Conservation (phyloP, 345 rosid species). For the Citropsis articulata region DNA sequence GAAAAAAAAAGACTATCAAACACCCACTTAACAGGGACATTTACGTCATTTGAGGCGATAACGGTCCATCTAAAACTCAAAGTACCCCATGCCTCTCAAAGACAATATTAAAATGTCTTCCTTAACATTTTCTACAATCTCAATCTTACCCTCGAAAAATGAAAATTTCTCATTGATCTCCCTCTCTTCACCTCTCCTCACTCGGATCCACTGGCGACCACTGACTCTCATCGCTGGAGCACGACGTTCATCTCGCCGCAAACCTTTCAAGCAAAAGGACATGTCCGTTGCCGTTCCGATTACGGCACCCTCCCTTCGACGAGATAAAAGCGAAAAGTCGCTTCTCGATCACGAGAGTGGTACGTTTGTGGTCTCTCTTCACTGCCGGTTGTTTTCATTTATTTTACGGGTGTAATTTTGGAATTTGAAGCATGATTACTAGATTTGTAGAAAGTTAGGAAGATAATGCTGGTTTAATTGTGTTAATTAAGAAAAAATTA, state of each 20-base stretch:
- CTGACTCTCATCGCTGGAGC: conserved; percentile 23
- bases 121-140: conserved; percentile 17
- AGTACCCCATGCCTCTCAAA: background rate
- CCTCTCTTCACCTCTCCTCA: background rate
- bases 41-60: background rate
- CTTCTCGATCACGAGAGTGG: conserved; percentile 46
- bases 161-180: conserved; percentile 30
- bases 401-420: background rate
- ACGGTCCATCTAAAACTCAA: background rate
- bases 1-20: background rate
- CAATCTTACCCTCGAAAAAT: conserved; percentile 29
- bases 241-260: conserved; percentile 23
- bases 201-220: conserved; percentile 1
- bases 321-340: conserved; percentile 39
- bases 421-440: background rate
- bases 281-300: conserved; percentile 35
- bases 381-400: background rate
- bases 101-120: conserved; percentile 35
- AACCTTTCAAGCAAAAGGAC: conserved; percentile 15
- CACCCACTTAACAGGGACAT: background rate
- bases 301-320: conserved; percentile 40
- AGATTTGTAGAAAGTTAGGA: background rate
- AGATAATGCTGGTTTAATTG: background rate
- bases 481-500: background rate
- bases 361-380: conserved; percentile 18